These are phyloP conservation scores for Penicillium sp. DNA, from an alignment of 2,329 filamentous ascomycete species.

Conservation along the genomic window DNA sequence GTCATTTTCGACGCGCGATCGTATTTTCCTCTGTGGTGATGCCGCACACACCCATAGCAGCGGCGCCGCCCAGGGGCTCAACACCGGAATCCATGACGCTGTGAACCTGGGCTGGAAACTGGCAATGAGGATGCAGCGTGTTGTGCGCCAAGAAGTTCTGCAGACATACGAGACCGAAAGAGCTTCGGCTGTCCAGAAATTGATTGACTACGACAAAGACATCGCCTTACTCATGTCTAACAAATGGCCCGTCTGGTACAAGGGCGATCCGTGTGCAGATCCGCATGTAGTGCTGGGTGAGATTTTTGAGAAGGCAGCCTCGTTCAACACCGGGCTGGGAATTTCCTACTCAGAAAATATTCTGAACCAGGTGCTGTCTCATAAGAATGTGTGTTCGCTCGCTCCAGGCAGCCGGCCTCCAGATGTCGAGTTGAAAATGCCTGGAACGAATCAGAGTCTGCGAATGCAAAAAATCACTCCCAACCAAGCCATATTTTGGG, in stretches of 20 bases:
- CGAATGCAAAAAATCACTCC: constrained; percentile 11
- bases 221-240: constrained; percentile 13
- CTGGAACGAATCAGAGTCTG: constrained; percentile 8
- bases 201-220: constrained; percentile 12
- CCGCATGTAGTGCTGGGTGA: constrained; percentile 14
- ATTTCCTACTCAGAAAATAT: constrained; percentile 14
- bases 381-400: not conserved
- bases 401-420: constrained; percentile 12
- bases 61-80: constrained; percentile 18
- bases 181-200: constrained; percentile 2
- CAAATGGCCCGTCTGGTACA: constrained; percentile 17
- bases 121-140: not conserved
- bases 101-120: constrained; percentile 18
- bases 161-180: constrained; percentile 13
- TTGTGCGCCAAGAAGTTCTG: not conserved
- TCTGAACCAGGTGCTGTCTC: not conserved
- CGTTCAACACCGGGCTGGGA: constrained; percentile 15
- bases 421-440: constrained; percentile 3
- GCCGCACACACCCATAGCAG: constrained; percentile 15
- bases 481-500: constrained; percentile 7
- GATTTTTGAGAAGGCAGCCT: constrained; percentile 12
- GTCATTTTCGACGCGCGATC: not conserved
- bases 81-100: constrained; percentile 19
- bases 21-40: constrained; percentile 13
- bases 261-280: constrained; percentile 11